Percentiles rank a stretch among this genome's conserved stretches.
Conservation (phyloP, 768 basidiomycete genomes). For the Leccinum truebloodii region DNA sequence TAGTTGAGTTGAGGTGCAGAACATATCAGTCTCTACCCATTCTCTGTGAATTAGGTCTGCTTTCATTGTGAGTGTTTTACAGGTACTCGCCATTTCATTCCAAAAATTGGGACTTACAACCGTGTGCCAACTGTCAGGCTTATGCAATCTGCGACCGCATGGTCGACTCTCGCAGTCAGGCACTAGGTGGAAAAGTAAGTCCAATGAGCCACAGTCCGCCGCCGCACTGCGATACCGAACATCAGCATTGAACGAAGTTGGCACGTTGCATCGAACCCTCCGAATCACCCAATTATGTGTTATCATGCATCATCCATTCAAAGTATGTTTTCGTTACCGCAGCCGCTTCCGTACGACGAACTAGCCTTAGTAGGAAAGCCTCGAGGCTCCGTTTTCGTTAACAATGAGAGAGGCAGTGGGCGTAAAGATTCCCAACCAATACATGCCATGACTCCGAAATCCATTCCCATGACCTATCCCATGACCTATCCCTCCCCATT, state of each 20-base stretch:
- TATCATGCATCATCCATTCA: not conserved
- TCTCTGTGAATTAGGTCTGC: too few relatives aligned
- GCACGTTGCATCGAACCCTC: not conserved
- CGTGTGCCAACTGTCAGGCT: too few relatives aligned
- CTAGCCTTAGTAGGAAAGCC: not conserved
- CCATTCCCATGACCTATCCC: not conserved
- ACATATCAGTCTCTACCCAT: too few relatives aligned
- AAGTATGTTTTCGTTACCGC: not conserved
- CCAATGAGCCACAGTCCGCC: not conserved
- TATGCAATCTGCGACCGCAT: too few relatives aligned
- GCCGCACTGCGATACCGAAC: too few relatives aligned
- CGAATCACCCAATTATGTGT: not conserved
- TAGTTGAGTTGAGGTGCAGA: too few relatives aligned
- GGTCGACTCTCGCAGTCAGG: too few relatives aligned
- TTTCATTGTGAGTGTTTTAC: too few relatives aligned
- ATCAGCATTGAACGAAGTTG: not conserved
- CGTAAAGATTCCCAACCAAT: not conserved
- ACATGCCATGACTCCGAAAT: not conserved
- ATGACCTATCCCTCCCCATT: not conserved
- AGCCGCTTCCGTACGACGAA: too few relatives aligned
- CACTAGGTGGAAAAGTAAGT: too few relatives aligned
- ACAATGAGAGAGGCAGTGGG: not conserved
- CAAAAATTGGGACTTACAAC: too few relatives aligned
- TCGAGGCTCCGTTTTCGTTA: not conserved
- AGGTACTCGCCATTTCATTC: too few relatives aligned